Percentiles rank a stretch among this genome's conserved stretches.
phyloP scores from a whole-genome alignment of 2,329 filamentous ascomycete genomes.

The Colletotrichum simmondsii region DNA sequence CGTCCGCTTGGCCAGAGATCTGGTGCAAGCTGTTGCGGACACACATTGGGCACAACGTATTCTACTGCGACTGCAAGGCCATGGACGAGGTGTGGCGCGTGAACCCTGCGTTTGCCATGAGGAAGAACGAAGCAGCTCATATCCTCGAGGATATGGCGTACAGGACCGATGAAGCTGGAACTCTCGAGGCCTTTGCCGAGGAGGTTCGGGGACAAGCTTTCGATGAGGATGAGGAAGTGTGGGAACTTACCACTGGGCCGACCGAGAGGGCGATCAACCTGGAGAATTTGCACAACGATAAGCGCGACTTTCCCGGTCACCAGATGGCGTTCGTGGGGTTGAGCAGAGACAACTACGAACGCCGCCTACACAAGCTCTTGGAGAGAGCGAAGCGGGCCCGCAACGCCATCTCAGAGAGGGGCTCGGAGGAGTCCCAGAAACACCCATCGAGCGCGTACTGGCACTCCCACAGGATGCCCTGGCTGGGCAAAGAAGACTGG shows the following conservation, averaged over 20 bases:
- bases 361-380: not conserved
- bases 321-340: slow-evolving; percentile 20
- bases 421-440: not conserved
- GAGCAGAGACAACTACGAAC: not conserved
- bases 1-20: slow-evolving; percentile 19
- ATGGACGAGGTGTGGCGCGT: slow-evolving; percentile 22
- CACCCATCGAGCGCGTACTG: not conserved
- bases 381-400: not conserved
- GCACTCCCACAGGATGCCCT: not conserved
- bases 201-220: not conserved
- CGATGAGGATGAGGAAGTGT: not conserved
- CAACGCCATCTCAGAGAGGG: not conserved
- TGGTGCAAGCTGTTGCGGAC: slow-evolving; percentile 1
- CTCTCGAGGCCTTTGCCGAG: not conserved
- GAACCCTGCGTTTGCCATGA: slow-evolving; percentile 13
- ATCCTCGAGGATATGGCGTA: not conserved
- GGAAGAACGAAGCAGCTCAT: slow-evolving; percentile 21
- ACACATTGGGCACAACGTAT: not conserved
- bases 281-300: not conserved
- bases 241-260: not conserved
- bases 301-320: not conserved
- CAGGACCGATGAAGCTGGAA: not conserved
- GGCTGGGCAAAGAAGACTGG: slow-evolving; percentile 14
- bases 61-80: slow-evolving; percentile 5
- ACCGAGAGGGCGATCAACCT: not conserved